These are phyloP conservation scores for Rutstroemia sp. DNA, from an alignment of 2,329 filamentous ascomycete species.

Conservation along the genomic window DNA sequence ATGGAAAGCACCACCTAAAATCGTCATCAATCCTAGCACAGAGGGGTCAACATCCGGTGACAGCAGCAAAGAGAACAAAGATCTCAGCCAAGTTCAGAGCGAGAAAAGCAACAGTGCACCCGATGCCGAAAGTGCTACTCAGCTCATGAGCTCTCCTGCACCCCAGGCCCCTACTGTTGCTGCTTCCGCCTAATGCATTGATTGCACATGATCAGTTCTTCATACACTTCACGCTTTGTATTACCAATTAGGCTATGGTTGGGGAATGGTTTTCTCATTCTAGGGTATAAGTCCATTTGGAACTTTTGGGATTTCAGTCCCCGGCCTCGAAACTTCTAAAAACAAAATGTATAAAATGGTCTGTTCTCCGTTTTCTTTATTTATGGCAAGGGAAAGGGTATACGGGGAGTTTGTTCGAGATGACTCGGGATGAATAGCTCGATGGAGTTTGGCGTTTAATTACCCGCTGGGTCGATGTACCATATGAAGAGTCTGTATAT, in stretches of 20 bases:
- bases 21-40: conserved; percentile 36
- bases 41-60: conserved; percentile 39
- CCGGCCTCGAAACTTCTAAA: no score
- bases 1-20: conserved; percentile 69
- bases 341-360: conserved; percentile 7
- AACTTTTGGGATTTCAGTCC: no score
- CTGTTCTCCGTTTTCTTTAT: neutral
- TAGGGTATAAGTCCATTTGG: no score
- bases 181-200: conserved; percentile 6
- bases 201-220: conserved; percentile 2
- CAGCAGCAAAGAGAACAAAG: conserved; percentile 59
- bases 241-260: neutral
- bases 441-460: conserved; percentile 8
- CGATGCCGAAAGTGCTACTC: conserved; percentile 49
- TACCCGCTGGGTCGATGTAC: neutral
- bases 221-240: conserved; percentile 4
- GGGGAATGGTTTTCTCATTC: neutral
- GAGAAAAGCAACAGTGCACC: conserved; percentile 53
- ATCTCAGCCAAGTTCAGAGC: conserved; percentile 47
- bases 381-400: neutral
- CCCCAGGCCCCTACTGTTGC: conserved; percentile 17
- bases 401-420: neutral
- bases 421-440: conserved; percentile 2
- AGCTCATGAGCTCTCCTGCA: conserved; percentile 41
- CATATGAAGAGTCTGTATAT: neutral